Base-by-base conservation (phyloP, 495 filamentous ascomycete genomes). In the Hypoxylon subgilvum region DNA sequence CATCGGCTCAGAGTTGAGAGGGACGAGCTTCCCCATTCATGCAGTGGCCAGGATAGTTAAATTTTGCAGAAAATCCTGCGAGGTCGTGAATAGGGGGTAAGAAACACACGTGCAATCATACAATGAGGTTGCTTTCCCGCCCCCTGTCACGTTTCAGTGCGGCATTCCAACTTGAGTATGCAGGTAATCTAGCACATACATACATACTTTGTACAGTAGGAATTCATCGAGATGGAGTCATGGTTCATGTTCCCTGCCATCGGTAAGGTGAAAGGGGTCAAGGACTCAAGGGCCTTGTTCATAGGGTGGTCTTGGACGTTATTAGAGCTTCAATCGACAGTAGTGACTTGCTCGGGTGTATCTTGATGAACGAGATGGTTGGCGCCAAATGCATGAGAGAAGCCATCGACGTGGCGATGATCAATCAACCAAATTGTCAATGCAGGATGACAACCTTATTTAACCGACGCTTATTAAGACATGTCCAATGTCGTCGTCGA, bases 21-120 rank as follows among this genome's bases (percentile, higher is more conserved):
- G 52, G 27, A 52, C 41, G 31, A 48, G 48, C 48, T 63, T 54
- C 38, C 48, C 35, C 28, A 40, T 63, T 63, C 53, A 63, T 58
- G 53, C 60, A 58, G 22, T 18, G 38, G 28, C 60, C 27, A 19
- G 60, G 53, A 54, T 63, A 2, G 34, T 45, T 34, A 50, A 54
- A 63, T 49, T 58, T 63, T 57, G 48, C 48, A 49, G 23, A 25
- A 53, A 43, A 28, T 53, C 53, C 41, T 45, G 32, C 18, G 21
- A 32, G 19, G 13, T 35, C 13, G 52, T 36, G 47, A 61, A 62
- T 57, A 56, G 51, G 58, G 58, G 22, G 25, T 35, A 36, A 12
- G 56, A 59, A 52, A 59, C 56, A 59, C 42, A 47, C 22, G 59
- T 30, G 52, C 46, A 63, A 63, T 63, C n/a, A 53, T 44, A 52